Base-by-base conservation (phyloP, 345 rosid genomes). In the Combretum micranthum region DNA sequence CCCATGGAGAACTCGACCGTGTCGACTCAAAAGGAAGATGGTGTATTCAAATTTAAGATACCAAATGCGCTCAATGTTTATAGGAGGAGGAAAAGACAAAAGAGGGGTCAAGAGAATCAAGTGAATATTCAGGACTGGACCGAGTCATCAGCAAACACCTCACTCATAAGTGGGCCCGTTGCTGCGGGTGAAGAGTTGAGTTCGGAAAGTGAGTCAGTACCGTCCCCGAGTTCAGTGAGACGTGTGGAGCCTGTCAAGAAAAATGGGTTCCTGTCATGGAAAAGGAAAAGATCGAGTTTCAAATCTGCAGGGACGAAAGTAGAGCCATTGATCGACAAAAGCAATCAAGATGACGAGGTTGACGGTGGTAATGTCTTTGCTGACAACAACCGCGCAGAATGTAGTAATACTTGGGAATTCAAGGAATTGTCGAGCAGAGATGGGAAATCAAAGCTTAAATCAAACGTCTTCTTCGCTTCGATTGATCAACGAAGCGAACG, bases 381-480 rank as follows among this genome's bases (percentile, higher is more conserved):
- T 7, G 39, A 32, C 10, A 32, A 32, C 39, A 32, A 7, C 9
- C 1, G 39, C 39, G 9, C 39, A 7, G 9, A 9, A 4, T n/a
- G n/a, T n/a, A 7, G 10, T 32, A 3, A 7, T 7, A 37, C 45
- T 32, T 71, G 82, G 79, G 72, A 68, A 32, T 44, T 15, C 56
- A 77, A 63, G 52, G 82, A 68, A 13, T 12, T 74, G 1, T 22
- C 22, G 3, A 71, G 82, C 61, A 68, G 82, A 62, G 72, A 71
- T 54, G 77, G 82, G 53, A 44, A 71, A 51, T 57, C 76, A 51
- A 77, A 61, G 26, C 70, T 77, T 20, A 54, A 42, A 50, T 23
- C 76, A 32, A 54, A 61, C 13, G 70, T 71, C 47, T 74, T 68
- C 56, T 66, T 74, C 4, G 82, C 82, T 47, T 77, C 79, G 1